Evolutionary conservation across 1,139 yeast species (phyloP), one percentile per base, ranked within the genome.

Genomic region (Debaryomyces nepalensis): DNA sequence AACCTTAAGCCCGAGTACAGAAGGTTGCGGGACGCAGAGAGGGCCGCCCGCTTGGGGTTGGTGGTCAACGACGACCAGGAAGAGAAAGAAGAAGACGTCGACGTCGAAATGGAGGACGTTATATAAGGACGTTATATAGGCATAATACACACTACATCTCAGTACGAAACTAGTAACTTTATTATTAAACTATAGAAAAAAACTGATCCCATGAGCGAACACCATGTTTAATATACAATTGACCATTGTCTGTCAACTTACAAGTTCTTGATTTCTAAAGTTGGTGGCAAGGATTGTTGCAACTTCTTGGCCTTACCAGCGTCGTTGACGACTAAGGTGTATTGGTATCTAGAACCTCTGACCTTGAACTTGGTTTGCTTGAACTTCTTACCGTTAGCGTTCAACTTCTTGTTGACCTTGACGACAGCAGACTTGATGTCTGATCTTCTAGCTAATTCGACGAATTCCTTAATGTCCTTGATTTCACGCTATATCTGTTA

Each of bases 351-450:
- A 59, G 97, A 68, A 74, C 97, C 97, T 83, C 99, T 89, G 69
- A 93, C 90, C 89, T 95, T 93, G 93, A 93, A 93, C 81, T 93
- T 93, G 81, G 97, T 90, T 78, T 87, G 91, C 78, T 86, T 85
- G 82, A 82, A 79, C 63, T 79, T 78, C 81, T 85, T 85, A 74
- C 95, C 96, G 79, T 82, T 82, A 59, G 86, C 80, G 77, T 83
- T 84, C 66, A 83, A 62, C 81, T 89, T 89, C 79, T 84, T 77
- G 91, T 90, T 88, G 71, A 81, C 79, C 81, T 86, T 88, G 78
- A 89, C 84, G 70, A 91, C 85, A 63, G 96, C 97, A 55, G 87
- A 76, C 78, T 83, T 83, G 73, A 93, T 91, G 82, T 91, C 99
- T 68, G 91, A 81, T 84, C 98, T 85, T 82, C 95, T 88, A 71